A percentile compares a stretch with the other conserved stretches of the same genome.
These are phyloP conservation scores for Penicillium concentricum DNA, from an alignment of 2,329 filamentous ascomycete species.

Conservation along the genomic window DNA sequence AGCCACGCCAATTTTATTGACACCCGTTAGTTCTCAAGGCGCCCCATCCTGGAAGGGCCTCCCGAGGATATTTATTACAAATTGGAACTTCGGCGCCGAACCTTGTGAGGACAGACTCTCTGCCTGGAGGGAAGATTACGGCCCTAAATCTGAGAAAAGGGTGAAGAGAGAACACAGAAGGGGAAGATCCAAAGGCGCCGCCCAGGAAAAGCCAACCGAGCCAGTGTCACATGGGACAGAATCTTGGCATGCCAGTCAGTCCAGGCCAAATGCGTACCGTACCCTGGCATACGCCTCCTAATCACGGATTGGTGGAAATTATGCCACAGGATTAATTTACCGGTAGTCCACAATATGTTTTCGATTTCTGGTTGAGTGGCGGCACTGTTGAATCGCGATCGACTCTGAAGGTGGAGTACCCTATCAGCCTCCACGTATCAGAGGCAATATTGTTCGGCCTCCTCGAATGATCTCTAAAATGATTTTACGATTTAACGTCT, in stretches of 20 bases:
- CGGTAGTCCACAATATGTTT: background rate
- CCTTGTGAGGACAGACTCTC: too few species aligned
- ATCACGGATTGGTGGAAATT: background rate
- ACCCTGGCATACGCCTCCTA: background rate
- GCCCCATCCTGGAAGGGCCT: too few species aligned
- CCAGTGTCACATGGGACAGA: background rate
- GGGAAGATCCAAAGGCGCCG: too few species aligned
- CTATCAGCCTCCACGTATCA: background rate
- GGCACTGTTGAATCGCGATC: background rate
- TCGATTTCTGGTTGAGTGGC: background rate
- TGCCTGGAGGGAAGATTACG: too few species aligned
- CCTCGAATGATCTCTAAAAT: background rate
- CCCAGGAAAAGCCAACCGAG: background rate
- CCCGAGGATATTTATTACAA: too few species aligned
- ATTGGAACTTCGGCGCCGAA: too few species aligned
- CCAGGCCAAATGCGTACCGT: background rate
- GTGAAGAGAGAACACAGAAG: too few species aligned
- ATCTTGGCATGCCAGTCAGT: background rate
- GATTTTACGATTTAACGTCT: too few species aligned
- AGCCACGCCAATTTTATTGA: too few species aligned
- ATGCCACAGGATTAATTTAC: background rate
- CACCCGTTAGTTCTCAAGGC: too few species aligned
- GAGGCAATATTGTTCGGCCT: background rate
- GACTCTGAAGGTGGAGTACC: background rate
- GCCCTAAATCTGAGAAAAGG: too few species aligned